These are phyloP conservation scores for Erysimum pusillum DNA, from an alignment of 441 rosid species.

Conservation along the genomic window DNA sequence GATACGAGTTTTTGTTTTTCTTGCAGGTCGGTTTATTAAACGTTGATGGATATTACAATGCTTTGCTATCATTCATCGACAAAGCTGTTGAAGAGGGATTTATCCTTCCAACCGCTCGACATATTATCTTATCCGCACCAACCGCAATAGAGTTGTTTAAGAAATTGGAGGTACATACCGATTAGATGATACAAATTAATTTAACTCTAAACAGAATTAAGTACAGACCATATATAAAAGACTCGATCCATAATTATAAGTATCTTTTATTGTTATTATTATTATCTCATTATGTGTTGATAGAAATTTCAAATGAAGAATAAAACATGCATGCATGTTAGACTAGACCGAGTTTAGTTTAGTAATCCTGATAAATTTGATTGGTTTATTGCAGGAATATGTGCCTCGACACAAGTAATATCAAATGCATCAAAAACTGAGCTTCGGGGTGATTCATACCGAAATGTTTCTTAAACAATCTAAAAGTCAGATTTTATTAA, in stretches of 20 bases:
- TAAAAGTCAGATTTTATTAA: neutral
- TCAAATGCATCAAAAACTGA: constrained; percentile 9
- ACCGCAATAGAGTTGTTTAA: constrained; percentile 60
- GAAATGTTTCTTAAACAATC: neutral
- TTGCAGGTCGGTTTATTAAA: constrained; percentile 88
- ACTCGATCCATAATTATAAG: no score
- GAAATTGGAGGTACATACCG: constrained; percentile 60
- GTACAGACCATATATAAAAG: neutral
- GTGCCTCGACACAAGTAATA: constrained; percentile 32
- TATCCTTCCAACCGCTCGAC: constrained; percentile 71
- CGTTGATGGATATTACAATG: constrained; percentile 86
- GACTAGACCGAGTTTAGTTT: neutral
- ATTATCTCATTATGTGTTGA: no score
- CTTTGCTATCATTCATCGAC: constrained; percentile 77
- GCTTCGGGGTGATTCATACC: neutral
- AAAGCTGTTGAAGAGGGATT: constrained; percentile 95
- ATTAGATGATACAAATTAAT: neutral
- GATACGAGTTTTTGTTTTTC: neutral
- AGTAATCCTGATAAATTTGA: constrained; percentile 1
- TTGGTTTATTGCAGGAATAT: constrained; percentile 40
- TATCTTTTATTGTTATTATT: no score
- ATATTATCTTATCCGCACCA: constrained; percentile 82
- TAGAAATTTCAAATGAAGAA: neutral
- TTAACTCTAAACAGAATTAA: neutral
- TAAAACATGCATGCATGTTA: neutral